Evolutionary conservation across 2,329 filamentous ascomycete species (phyloP), one percentile per base, ranked within the genome.

Genomic region (Alternaria viburni): DNA sequence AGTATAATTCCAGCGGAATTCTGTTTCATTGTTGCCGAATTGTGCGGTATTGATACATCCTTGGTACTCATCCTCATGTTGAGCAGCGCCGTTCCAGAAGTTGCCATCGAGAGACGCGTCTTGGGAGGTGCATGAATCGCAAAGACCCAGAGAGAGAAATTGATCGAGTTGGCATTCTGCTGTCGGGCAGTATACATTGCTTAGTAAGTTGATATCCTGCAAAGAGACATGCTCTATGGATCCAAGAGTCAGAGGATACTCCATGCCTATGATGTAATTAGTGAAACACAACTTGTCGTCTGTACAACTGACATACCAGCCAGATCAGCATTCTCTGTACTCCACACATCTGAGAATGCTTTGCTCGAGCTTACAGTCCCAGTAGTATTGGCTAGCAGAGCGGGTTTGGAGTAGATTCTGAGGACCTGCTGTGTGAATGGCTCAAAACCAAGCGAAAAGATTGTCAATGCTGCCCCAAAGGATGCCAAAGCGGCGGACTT

Each of bases 331-430:
- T 41, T 41, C n/a, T 41, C 36, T 41, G 0, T 41, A 2, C n/a
- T 10, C 9, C 0, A 41, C 9, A 11, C 36, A 1, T 41, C 36
- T 41, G 36, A 41, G 0, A 41, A 17, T 0, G 15, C 0, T 0
- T 41, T 41, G 36, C 36, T 41, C 0, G 36, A 41, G 36, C 36
- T 41, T 6, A 50, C 3, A 30, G 26, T 50, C 4, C 47, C 10
- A 1, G 25, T 49, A 50, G 47, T 21, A 3, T 30, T 30, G 25
- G 2, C 36, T 41, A 41, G 36, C 4, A 41, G 36, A 0, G 36
- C 36, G 4, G 36, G 36, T 6, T 41, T 17, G 1, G 36, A 41
- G 36, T 41, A 41, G 36, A 30, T 4, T 21, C 25, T 17, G 3
- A 30, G 5, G 4, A 30, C 47, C 11, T 50, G 47, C 10, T 30